A percentile compares a stretch with the other conserved stretches of the same genome.
Evolutionary conservation across 139 green algal species (phyloP).

Genomic region (Tetraselmis striata): DNA sequence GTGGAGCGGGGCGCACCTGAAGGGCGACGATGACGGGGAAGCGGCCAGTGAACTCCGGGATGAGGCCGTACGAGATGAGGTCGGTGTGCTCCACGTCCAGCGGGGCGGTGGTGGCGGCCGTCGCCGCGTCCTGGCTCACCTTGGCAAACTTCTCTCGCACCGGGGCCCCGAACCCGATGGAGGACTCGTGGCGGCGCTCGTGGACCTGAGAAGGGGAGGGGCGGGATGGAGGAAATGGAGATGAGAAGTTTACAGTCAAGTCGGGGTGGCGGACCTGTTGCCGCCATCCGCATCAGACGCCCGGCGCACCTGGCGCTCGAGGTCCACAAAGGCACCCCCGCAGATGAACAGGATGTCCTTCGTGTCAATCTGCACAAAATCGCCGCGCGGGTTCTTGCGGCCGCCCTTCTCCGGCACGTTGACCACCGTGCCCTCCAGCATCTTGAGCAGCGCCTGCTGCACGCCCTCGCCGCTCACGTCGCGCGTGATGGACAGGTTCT

Average conservation of each 20-base stretch:
- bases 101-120: not conserved
- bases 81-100: conserved; percentile 70
- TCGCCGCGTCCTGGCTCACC: not conserved
- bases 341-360: conserved; percentile 96
- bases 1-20: conserved; percentile 28
- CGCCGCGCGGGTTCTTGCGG: conserved; percentile 72
- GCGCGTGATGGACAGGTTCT: conserved; percentile 75
- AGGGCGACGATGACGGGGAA: conserved; percentile 83
- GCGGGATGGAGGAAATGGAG: too few species aligned
- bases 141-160: not conserved
- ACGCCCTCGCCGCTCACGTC: conserved; percentile 87
- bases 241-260: too few species aligned
- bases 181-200: conserved; percentile 1
- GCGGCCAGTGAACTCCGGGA: conserved; percentile 94
- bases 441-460: conserved; percentile 85
- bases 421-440: conserved; percentile 88
- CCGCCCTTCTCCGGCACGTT: conserved; percentile 95
- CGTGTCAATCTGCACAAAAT: conserved; percentile 82
- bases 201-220: conserved; percentile 61
- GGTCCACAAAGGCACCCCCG: conserved; percentile 86
- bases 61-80: conserved; percentile 90
- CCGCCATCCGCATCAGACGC: too few species aligned
- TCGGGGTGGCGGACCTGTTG: too few species aligned
- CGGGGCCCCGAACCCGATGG: not conserved
- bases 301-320: conserved; percentile 77